Conservation (phyloP, 1,284 basidiomycete genomes). For the Pascua sp. region DNA sequence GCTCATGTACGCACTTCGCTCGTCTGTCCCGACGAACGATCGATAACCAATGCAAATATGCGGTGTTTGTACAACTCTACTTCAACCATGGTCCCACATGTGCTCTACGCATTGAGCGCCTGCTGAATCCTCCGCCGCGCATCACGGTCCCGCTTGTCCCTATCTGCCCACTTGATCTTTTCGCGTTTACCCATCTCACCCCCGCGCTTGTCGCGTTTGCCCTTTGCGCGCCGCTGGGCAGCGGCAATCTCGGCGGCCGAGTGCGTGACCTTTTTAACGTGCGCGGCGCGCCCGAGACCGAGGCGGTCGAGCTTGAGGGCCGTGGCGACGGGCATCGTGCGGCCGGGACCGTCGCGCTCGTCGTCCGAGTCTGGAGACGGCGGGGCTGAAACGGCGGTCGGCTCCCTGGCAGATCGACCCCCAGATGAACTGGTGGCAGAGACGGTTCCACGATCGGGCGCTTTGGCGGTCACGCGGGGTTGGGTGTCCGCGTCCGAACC, state of each 20-base stretch:
- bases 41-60: too few species aligned
- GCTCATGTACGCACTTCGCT: too few species aligned
- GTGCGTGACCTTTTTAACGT: slow-evolving; percentile 38
- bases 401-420: background rate
- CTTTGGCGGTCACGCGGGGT: too few species aligned
- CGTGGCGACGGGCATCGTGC: slow-evolving; percentile 40
- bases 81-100: too few species aligned
- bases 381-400: too few species aligned
- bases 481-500: background rate
- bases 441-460: too few species aligned
- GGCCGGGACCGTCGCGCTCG: slow-evolving; percentile 26
- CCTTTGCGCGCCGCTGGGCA: slow-evolving; percentile 28
- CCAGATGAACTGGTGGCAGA: too few species aligned
- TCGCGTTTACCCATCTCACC: slow-evolving; percentile 28
- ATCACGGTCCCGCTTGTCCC: slow-evolving; percentile 39
- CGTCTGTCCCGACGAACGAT: too few species aligned
- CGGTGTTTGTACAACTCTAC: too few species aligned
- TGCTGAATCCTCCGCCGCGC: slow-evolving; percentile 31
- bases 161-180: slow-evolving; percentile 41
- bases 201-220: slow-evolving; percentile 3
- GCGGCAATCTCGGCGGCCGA: slow-evolving; percentile 33
- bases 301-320: slow-evolving; percentile 42
- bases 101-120: slow-evolving; percentile 9
- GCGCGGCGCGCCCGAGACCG: slow-evolving; percentile 27
- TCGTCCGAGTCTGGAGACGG: background rate